phyloP scores from a whole-genome alignment of 257 asterid species.

The Solanum piurae region DNA sequence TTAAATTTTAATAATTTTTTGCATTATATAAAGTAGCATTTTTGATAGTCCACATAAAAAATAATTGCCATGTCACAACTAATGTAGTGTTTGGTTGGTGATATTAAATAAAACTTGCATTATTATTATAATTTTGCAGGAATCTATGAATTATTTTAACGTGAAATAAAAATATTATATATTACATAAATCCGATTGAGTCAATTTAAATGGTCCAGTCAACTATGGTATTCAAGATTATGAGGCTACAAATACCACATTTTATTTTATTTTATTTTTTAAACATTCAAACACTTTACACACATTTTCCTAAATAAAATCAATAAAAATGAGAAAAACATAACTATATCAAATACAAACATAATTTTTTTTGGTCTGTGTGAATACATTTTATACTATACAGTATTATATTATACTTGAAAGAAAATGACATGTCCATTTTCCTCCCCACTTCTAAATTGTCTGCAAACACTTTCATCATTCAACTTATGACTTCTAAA shows the following conservation, averaged over 20 bases:
- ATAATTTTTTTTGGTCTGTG: background rate
- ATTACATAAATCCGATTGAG: background rate
- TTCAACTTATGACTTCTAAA: slow-evolving; percentile 2
- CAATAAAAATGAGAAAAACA: background rate
- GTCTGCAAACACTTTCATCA: slow-evolving; percentile 17
- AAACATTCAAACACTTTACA: background rate
- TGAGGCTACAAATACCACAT: slow-evolving; percentile 19
- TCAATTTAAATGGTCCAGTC: slow-evolving; percentile 5
- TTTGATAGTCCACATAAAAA: no score
- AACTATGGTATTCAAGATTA: slow-evolving; percentile 6
- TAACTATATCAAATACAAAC: background rate
- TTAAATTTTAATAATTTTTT: no score
- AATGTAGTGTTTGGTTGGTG: background rate
- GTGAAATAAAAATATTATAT: background rate
- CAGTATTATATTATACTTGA: background rate
- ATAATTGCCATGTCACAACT: background rate
- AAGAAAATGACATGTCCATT: background rate
- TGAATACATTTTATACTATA: background rate
- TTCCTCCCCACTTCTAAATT: slow-evolving; percentile 9
- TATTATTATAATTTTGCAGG: background rate
- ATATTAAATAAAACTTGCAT: background rate
- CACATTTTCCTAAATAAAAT: background rate
- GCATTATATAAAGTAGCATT: background rate
- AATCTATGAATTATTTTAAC: background rate
- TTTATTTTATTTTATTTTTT: background rate